phyloP scores from a whole-genome alignment of 2,329 filamentous ascomycete genomes.

The Cryoendolithus antarcticus region DNA sequence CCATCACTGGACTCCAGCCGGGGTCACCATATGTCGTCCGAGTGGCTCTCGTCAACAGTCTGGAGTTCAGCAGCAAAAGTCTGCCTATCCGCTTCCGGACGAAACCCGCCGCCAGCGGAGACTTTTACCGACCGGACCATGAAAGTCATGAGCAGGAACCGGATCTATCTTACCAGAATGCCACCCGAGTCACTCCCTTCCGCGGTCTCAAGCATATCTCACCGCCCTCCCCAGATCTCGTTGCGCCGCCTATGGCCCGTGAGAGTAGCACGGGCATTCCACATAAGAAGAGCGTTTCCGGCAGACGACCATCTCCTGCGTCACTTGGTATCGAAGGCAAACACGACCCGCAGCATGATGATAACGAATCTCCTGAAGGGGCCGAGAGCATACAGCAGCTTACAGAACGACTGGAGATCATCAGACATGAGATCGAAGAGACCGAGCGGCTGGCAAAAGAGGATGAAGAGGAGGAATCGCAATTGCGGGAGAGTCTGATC shows the following conservation, averaged over 20 bases:
- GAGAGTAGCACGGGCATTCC: slow-evolving; percentile 49
- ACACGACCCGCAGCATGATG: slow-evolving; percentile 26
- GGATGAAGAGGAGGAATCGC: slow-evolving; percentile 40
- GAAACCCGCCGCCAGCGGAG: slow-evolving; percentile 28
- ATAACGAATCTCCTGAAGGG: slow-evolving; percentile 39
- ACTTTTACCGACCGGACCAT: slow-evolving; percentile 26
- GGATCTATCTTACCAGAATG: slow-evolving; percentile 36
- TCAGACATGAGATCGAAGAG: slow-evolving; percentile 75
- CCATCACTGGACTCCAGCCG: slow-evolving; percentile 75
- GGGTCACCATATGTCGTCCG: slow-evolving; percentile 87
- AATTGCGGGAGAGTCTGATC: slow-evolving; percentile 40
- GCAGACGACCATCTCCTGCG: slow-evolving; percentile 58
- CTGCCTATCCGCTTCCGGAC: slow-evolving; percentile 75
- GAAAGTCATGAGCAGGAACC: slow-evolving; percentile 19
- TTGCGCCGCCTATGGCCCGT: slow-evolving; percentile 46
- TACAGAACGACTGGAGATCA: slow-evolving; percentile 65
- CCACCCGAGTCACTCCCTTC: slow-evolving; percentile 40
- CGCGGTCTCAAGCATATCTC: slow-evolving; percentile 34
- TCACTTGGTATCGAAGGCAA: slow-evolving; percentile 19
- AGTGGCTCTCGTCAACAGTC: slow-evolving; percentile 79
- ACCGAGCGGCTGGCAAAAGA: slow-evolving; percentile 56
- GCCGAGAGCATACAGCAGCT: slow-evolving; percentile 63
- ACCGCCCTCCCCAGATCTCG: slow-evolving; percentile 47
- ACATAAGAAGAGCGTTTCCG: slow-evolving; percentile 56
- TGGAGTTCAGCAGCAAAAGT: slow-evolving; percentile 87